Evolutionary conservation across 805 yeast species (phyloP).

Genomic region (Cyberlindnera meyerae): DNA sequence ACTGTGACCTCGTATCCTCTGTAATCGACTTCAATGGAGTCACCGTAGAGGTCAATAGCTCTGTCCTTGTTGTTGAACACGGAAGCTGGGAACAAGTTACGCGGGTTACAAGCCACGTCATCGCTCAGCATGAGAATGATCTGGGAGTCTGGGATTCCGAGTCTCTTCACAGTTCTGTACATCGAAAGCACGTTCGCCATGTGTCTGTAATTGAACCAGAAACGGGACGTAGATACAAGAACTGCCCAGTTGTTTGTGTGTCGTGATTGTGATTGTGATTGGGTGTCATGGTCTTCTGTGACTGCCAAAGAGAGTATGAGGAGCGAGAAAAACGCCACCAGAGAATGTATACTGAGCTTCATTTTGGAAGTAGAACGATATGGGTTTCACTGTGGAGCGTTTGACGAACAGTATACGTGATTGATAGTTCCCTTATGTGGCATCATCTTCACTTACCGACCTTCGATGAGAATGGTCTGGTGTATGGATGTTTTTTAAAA

Average conservation of each 20-base stretch:
- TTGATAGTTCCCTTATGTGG: no score
- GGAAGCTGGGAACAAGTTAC: slow-evolving; percentile 94
- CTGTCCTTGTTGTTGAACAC: slow-evolving; percentile 93
- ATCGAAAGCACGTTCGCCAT: slow-evolving; percentile 94
- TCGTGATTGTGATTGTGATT: slow-evolving; percentile 27
- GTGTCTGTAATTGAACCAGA: slow-evolving; percentile 98
- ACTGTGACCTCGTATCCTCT: slow-evolving; percentile 98
- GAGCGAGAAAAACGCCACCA: no score
- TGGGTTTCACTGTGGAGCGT: no score
- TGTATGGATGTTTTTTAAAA: no score
- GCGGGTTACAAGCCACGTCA: slow-evolving; percentile 94
- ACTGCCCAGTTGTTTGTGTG: slow-evolving; percentile 80
- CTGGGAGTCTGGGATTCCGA: slow-evolving; percentile 97
- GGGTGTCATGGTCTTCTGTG: no score
- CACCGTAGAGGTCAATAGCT: slow-evolving; percentile 90
- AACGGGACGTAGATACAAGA: slow-evolving; percentile 88
- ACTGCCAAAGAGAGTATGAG: no score
- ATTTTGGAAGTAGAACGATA: no score
- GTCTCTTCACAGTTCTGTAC: slow-evolving; percentile 90
- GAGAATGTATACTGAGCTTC: no score
- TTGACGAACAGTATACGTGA: no score
- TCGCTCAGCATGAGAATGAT: slow-evolving; percentile 94
- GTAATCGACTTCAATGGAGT: slow-evolving; percentile 91
- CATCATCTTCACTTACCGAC: no score
- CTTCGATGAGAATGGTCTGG: no score